Evolutionary conservation across 106 monocot genomes (phyloP), one percentile per base, ranked within the genome.

Genomic region (Triglochin maritima): DNA sequence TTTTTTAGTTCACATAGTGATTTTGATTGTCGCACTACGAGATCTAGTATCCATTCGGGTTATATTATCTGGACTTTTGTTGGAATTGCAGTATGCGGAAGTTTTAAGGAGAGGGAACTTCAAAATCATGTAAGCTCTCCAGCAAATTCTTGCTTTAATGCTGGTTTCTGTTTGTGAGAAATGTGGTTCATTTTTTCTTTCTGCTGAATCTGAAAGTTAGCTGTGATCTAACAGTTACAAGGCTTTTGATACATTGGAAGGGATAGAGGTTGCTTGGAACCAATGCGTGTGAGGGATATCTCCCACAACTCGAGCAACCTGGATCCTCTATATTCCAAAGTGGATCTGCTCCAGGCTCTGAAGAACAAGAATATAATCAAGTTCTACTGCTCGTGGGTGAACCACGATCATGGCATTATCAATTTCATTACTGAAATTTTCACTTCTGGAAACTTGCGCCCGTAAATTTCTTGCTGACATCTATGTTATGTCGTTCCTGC

Each of bases 241-340:
- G 62, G 82, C 69, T 4, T 83, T 83, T n/a, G 82, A 83, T 65
- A 75, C 72, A 60, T 70, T 41, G 8, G 82, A 83, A 8, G 82
- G 82, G 49, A 83, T 67, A 6, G 82, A 83, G 62, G 79, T 83
- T 44, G 82, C 82, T 41, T 83, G 82, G 82, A 83, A 79, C 54
- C 82, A 83, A 78, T 83, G 59, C 74, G 68, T 60, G 41, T 83
- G 1, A 49, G 57, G 47, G 79, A 75, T 15, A 55, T 79, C 50
- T 60, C 79, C 42, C 67, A 46, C 15, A 63, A 46, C 59, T 67
- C 74, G 1, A 72, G 75, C n/a, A 71, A 83, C 44, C 48, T 83
- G 2, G 79, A 79, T 46, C 58, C 78, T 62, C 72, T 79, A 11
- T 75, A 71, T 52, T 79, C 65, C 8, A 79, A 83, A 50, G 65